Evolutionary conservation across 306 rosid species (phyloP).

Genomic region (Pyrus bretschneideri): DNA sequence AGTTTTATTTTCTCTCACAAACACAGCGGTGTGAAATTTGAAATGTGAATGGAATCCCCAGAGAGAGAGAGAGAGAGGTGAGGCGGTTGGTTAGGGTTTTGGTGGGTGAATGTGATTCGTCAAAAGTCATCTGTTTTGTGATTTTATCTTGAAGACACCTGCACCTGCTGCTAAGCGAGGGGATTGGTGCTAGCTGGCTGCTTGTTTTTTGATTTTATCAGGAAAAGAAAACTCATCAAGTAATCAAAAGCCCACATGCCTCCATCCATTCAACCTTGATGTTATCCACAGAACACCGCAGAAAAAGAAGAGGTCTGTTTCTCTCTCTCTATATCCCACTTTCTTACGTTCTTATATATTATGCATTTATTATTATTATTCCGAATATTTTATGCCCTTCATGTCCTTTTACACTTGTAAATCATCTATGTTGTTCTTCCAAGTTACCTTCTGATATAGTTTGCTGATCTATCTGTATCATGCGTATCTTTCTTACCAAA

Average conservation of each 20-base stretch:
- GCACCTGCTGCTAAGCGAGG: conserved; percentile 23
- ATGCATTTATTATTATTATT: conserved; percentile 9
- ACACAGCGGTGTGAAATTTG: background rate
- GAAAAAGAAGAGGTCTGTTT: conserved; percentile 24
- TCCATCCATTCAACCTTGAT: conserved; percentile 30
- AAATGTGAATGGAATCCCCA: conserved; percentile 41
- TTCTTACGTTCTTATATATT: background rate
- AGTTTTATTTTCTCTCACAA: background rate
- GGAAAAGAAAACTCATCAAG: background rate
- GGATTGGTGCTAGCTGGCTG: conserved; percentile 50
- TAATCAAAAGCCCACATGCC: conserved; percentile 5
- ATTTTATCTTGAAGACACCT: conserved; percentile 18
- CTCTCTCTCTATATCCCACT: conserved; percentile 10
- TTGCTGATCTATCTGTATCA: background rate
- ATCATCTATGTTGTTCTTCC: background rate
- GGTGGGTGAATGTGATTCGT: conserved; percentile 39
- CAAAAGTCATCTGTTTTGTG: conserved; percentile 15
- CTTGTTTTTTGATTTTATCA: conserved; percentile 23
- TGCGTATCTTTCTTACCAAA: background rate
- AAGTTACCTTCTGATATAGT: background rate
- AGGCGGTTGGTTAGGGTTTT: conserved; percentile 3
- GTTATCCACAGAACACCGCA: conserved; percentile 39
- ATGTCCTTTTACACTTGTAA: background rate
- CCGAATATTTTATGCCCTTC: background rate
- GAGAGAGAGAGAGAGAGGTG: conserved; percentile 1